A percentile compares a stretch with the other conserved stretches of the same genome.
Conservation (phyloP, 148 eudicot genomes). For the Rhododendron ovatum region DNA sequence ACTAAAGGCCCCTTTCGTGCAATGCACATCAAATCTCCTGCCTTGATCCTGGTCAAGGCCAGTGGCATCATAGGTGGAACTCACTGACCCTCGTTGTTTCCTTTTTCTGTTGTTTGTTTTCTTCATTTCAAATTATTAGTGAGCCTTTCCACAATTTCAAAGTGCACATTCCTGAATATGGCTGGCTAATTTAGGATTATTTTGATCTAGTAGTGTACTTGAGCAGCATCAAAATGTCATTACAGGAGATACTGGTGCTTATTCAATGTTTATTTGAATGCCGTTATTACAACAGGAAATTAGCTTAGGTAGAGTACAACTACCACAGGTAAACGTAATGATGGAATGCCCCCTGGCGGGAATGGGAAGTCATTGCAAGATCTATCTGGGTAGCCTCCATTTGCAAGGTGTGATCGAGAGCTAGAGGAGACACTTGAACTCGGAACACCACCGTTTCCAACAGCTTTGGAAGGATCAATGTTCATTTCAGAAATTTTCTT, state of each 20-base stretch:
- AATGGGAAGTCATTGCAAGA: slow-evolving; percentile 42
- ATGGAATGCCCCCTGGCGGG: slow-evolving; percentile 60
- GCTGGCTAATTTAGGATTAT: background rate
- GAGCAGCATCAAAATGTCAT: background rate
- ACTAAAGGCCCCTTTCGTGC: background rate
- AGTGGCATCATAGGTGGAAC: background rate
- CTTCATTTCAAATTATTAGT: background rate
- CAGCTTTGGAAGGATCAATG: slow-evolving; percentile 49
- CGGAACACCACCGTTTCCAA: slow-evolving; percentile 46
- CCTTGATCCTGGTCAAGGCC: background rate
- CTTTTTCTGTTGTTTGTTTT: background rate
- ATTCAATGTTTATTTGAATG: background rate
- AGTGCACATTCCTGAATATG: background rate
- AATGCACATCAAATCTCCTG: background rate
- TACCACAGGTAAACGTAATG: slow-evolving; percentile 74
- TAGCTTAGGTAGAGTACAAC: slow-evolving; percentile 29
- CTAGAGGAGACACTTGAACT: slow-evolving; percentile 46
- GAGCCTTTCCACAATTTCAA: background rate
- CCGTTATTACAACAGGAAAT: background rate
- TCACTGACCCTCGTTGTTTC: background rate
- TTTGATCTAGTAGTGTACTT: background rate
- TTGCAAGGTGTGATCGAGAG: slow-evolving; percentile 38
- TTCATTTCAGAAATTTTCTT: slow-evolving; percentile 68
- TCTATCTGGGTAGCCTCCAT: slow-evolving; percentile 44
- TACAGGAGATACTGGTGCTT: background rate